Conservation (phyloP, 1,284 basidiomycete genomes). For the Ganoderma sinense region DNA sequence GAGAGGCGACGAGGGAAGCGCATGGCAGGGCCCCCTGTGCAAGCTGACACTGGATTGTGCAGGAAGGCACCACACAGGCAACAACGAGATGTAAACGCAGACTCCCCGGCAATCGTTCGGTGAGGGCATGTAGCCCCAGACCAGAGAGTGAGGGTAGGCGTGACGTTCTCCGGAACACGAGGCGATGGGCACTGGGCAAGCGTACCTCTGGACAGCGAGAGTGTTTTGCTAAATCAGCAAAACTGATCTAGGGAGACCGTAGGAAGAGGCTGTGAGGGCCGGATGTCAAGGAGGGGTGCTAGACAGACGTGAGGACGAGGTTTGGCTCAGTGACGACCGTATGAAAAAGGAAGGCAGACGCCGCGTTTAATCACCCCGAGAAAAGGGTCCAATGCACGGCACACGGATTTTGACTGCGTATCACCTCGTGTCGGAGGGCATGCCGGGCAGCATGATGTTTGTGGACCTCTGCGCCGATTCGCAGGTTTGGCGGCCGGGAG, state of each 20-base stretch:
- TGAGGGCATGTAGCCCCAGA: conserved; percentile 24
- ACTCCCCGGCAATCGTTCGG: conserved; percentile 20
- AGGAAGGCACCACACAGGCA: conserved; percentile 20
- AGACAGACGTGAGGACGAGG: conserved; percentile 20
- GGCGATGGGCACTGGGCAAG: conserved; percentile 33
- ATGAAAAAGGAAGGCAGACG: conserved; percentile 21
- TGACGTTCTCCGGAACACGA: conserved; percentile 29
- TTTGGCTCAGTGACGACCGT: conserved; percentile 23
- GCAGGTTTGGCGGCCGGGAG: conserved; percentile 19
- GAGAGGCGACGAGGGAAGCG: conserved; percentile 16
- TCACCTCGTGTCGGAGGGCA: conserved; percentile 28
- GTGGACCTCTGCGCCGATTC: conserved; percentile 21
- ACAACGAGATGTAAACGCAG: conserved; percentile 20
- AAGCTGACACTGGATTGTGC: conserved; percentile 24
- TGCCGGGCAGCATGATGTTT: conserved; percentile 26
- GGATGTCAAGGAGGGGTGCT: conserved; percentile 25
- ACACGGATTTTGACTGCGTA: conserved; percentile 21
- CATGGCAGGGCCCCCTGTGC: conserved; percentile 25
- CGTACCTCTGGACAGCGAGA: conserved; percentile 22
- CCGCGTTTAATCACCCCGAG: conserved; percentile 31
- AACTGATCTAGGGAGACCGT: conserved; percentile 7
- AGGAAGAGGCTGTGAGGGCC: conserved; percentile 26
- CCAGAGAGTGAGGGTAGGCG: conserved; percentile 17
- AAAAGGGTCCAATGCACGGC: conserved; percentile 19
- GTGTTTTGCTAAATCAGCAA: conserved; percentile 24